phyloP scores from a whole-genome alignment of 2,329 filamentous ascomycete genomes.

The Phialophora verrucosa region DNA sequence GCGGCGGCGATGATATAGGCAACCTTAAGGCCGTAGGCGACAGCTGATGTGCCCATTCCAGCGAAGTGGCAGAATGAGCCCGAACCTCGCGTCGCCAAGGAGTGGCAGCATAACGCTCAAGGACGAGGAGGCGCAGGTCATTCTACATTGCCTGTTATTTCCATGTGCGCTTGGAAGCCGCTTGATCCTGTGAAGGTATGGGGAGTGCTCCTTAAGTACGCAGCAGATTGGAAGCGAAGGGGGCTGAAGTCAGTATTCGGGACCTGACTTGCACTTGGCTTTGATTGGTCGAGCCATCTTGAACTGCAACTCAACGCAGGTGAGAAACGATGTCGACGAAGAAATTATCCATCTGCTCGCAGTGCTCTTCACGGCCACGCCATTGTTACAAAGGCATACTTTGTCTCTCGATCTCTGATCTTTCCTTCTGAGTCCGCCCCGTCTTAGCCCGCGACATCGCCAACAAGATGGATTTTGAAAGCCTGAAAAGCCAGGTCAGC shows the following conservation, averaged over 20 bases:
- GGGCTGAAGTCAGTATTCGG: not conserved
- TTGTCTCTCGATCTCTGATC: not conserved
- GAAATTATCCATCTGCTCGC: not conserved
- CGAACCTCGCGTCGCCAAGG: not conserved
- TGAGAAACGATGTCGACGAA: not conserved
- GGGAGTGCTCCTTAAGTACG: not conserved
- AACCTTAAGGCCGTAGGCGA: not conserved
- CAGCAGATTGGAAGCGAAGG: not conserved
- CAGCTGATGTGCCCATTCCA: not conserved
- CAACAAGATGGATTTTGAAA: constrained; percentile 78
- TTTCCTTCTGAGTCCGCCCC: not conserved
- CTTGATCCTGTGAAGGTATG: not conserved
- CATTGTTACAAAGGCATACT: not conserved
- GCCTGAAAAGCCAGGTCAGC: constrained; percentile 82
- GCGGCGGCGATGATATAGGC: not conserved
- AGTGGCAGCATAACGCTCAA: not conserved
- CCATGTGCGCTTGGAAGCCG: not conserved
- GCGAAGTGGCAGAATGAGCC: not conserved
- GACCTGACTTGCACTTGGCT: not conserved
- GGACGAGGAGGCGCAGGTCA: not conserved
- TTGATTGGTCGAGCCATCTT: not conserved
- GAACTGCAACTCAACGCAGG: not conserved
- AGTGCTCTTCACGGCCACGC: not conserved
- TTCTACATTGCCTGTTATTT: not conserved
- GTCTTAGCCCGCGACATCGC: not conserved